Conservation (phyloP, 768 basidiomycete species). For the Pleurotus salmoneostramineus region DNA sequence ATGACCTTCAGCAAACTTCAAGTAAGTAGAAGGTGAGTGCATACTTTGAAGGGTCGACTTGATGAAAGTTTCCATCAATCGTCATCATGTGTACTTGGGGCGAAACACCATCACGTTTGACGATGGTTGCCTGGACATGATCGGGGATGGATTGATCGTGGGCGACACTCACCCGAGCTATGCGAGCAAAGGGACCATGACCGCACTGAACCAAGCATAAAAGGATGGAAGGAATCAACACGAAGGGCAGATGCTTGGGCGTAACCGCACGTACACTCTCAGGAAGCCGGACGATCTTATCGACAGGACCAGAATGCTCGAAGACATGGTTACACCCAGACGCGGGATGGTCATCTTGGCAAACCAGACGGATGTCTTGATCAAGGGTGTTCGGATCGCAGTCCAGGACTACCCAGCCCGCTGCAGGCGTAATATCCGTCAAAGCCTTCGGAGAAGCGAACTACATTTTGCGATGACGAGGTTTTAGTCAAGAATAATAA, state of each 20-base stretch:
- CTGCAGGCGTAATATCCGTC: background rate
- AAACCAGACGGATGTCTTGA: background rate
- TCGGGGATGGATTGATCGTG: conserved; percentile 31
- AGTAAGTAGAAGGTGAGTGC: background rate
- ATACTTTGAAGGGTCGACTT: conserved; percentile 16
- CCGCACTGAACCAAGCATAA: conserved; percentile 6
- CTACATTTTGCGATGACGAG: background rate
- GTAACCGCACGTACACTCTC: conserved; percentile 33
- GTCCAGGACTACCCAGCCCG: background rate
- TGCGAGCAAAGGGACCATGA: conserved; percentile 16
- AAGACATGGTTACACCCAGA: conserved; percentile 37
- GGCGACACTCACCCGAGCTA: conserved; percentile 29
- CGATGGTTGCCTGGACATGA: conserved; percentile 15
- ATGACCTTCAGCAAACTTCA: background rate
- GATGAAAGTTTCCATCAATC: conserved; percentile 29
- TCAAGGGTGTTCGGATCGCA: background rate
- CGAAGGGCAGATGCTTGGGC: background rate
- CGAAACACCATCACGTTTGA: conserved; percentile 17
- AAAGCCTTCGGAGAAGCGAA: background rate
- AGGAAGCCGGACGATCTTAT: conserved; percentile 52
- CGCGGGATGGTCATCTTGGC: conserved; percentile 15
- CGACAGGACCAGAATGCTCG: conserved; percentile 30
- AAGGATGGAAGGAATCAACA: background rate
- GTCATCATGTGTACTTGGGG: conserved; percentile 27
- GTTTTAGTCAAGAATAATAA: background rate